Percentiles rank a stretch among this genome's conserved stretches.
Conservation (phyloP, 2,329 filamentous ascomycete genomes). For the Alternaria incomplexa region DNA sequence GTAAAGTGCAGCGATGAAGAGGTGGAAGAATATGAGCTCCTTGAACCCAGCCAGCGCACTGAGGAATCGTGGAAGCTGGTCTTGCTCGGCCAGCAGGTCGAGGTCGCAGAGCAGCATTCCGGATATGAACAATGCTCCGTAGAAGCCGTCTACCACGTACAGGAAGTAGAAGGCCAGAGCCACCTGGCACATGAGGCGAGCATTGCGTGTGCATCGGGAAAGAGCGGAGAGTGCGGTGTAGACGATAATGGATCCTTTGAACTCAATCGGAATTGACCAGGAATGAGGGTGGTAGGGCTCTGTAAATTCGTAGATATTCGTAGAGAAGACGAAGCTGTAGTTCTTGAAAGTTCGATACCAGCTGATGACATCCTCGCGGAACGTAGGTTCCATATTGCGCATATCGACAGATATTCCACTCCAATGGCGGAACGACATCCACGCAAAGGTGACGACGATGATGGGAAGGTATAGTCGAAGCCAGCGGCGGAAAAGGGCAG, state of each 20-base stretch:
- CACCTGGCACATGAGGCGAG: constrained; percentile 61
- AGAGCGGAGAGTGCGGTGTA: constrained; percentile 66
- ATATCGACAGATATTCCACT: constrained; percentile 48
- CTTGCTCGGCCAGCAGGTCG: constrained; percentile 38
- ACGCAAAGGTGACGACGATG: constrained; percentile 61
- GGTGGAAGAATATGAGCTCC: constrained; percentile 44
- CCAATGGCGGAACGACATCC: constrained; percentile 60
- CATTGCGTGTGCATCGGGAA: constrained; percentile 60
- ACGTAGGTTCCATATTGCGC: constrained; percentile 58
- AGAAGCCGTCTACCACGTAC: constrained; percentile 70
- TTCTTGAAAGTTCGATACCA: constrained; percentile 60
- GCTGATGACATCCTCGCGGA: constrained; percentile 32
- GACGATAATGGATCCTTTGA: constrained; percentile 66
- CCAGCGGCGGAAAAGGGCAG: constrained; percentile 60
- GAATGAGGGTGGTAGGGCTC: constrained; percentile 39
- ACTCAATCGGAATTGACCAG: constrained; percentile 49
- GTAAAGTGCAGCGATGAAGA: constrained; percentile 60
- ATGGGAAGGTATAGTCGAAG: constrained; percentile 59
- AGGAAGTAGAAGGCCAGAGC: constrained; percentile 69
- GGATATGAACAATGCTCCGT: constrained; percentile 52
- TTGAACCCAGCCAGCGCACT: constrained; percentile 60
- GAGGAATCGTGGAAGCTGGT: constrained; percentile 54
- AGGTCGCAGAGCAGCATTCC: constrained; percentile 48
- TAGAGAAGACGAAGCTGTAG: constrained; percentile 71
- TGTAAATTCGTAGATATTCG: constrained; percentile 64